Percentiles rank a stretch among this genome's conserved stretches.
Evolutionary conservation across 495 filamentous ascomycete species (phyloP).

Genomic region (Neurospora sp.): DNA sequence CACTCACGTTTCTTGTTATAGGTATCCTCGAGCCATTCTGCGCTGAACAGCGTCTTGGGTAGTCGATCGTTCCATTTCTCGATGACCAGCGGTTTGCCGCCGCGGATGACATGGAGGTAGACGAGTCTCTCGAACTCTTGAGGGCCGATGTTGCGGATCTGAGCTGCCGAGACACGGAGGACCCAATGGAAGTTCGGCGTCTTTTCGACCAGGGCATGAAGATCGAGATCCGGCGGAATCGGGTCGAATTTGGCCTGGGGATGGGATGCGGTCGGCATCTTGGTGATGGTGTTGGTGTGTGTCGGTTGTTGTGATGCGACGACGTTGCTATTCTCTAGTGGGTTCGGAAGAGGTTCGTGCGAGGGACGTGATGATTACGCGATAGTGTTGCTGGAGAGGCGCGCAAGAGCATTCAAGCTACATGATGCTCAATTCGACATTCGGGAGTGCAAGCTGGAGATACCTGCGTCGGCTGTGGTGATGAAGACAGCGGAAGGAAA

Average conservation of each 20-base stretch:
- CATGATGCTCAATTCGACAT: neutral
- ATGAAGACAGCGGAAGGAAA: neutral
- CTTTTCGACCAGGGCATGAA: constrained; percentile 58
- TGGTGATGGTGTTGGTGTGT: constrained; percentile 5
- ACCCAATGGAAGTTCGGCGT: constrained; percentile 79
- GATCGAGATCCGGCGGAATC: constrained; percentile 71
- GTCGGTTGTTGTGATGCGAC: neutral
- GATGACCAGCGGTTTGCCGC: constrained; percentile 77
- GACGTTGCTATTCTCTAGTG: neutral
- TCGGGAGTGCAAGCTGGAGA: neutral
- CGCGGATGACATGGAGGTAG: constrained; percentile 64
- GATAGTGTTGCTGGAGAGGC: neutral
- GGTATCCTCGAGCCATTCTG: constrained; percentile 63
- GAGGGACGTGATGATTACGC: neutral
- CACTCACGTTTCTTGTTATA: constrained; percentile 62
- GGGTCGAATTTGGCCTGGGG: constrained; percentile 70
- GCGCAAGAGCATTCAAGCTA: neutral
- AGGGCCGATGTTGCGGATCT: constrained; percentile 59
- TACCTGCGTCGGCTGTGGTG: neutral
- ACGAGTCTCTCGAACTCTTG: constrained; percentile 74
- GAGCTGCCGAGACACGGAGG: constrained; percentile 58
- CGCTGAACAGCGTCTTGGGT: constrained; percentile 59
- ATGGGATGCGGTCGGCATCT: constrained; percentile 59
- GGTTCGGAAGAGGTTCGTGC: neutral
- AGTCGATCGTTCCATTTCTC: constrained; percentile 71